Conservation (phyloP, 1,284 basidiomycete genomes). For the Moesziomyces globuligerus region DNA sequence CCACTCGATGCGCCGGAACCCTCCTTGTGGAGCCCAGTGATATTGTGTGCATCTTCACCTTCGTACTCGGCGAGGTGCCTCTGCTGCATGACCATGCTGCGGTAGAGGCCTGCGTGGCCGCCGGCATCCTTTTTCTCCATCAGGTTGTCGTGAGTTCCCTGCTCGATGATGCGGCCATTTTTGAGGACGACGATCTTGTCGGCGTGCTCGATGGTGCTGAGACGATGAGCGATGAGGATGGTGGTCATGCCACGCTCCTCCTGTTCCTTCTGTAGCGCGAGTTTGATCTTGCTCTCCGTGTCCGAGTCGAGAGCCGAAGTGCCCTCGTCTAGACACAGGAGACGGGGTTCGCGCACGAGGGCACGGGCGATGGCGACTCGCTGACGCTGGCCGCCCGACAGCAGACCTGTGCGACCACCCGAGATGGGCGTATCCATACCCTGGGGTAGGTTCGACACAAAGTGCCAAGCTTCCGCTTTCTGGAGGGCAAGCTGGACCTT, state of each 20-base stretch:
- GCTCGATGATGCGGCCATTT: conserved; percentile 57
- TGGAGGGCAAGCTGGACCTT: conserved; percentile 62
- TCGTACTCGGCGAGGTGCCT: conserved; percentile 39
- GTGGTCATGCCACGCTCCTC: conserved; percentile 62
- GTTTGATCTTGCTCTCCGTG: conserved; percentile 62
- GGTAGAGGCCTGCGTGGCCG: conserved; percentile 42
- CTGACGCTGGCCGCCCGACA: conserved; percentile 65
- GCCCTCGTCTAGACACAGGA: conserved; percentile 63
- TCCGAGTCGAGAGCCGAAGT: conserved; percentile 63
- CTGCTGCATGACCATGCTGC: conserved; percentile 62
- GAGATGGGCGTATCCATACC: conserved; percentile 67
- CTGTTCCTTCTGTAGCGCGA: conserved; percentile 60
- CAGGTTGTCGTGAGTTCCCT: conserved; percentile 56
- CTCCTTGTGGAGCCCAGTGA: not conserved
- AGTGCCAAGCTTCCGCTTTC: conserved; percentile 69
- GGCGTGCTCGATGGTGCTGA: conserved; percentile 63
- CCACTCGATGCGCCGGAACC: conserved; percentile 2
- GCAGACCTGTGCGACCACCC: conserved; percentile 66
- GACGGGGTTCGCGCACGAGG: conserved; percentile 58
- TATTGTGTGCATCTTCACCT: conserved; percentile 10
- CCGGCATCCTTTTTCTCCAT: conserved; percentile 32
- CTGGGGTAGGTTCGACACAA: conserved; percentile 66
- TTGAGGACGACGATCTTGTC: conserved; percentile 63
- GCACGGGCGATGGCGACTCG: conserved; percentile 65
- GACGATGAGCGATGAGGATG: conserved; percentile 63